A percentile compares a stretch with the other conserved stretches of the same genome.
These are phyloP conservation scores for Trichoderma koningii DNA, from an alignment of 2,329 filamentous ascomycete species.

Conservation along the genomic window DNA sequence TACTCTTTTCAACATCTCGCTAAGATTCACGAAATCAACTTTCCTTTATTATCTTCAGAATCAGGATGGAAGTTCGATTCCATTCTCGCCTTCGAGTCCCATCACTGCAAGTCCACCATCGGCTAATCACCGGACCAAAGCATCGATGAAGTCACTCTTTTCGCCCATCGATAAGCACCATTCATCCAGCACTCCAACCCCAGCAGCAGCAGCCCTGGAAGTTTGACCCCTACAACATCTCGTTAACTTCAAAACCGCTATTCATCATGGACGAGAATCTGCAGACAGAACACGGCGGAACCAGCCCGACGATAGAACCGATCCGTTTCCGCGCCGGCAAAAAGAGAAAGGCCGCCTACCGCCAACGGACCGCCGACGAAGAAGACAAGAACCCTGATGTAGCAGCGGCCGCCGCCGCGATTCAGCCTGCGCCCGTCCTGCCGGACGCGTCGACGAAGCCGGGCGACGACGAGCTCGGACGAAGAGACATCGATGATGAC, in stretches of 20 bases:
- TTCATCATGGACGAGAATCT: conserved; percentile 30
- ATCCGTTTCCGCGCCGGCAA: conserved; percentile 59
- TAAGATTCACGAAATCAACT: too few species aligned
- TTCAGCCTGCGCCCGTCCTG: not conserved
- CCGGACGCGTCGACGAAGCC: conserved; percentile 14
- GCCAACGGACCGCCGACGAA: conserved; percentile 47
- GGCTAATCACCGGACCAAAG: conserved; percentile 21
- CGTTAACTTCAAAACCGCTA: not conserved
- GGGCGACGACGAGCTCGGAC: not conserved
- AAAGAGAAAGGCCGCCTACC: conserved; percentile 59
- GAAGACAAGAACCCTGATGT: not conserved
- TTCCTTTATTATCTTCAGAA: not conserved
- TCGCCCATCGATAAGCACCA: not conserved
- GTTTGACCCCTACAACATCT: not conserved
- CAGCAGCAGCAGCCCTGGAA: not conserved
- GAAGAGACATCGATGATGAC: conserved; percentile 30
- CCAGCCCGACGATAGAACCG: conserved; percentile 33
- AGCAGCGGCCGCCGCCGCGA: not conserved
- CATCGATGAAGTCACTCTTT: conserved; percentile 25
- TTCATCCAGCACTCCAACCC: not conserved
- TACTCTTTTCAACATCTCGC: conserved; percentile 46
- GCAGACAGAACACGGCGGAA: conserved; percentile 29
- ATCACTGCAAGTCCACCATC: not conserved
- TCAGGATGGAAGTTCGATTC: not conserved
- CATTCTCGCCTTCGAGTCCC: not conserved